A percentile compares a stretch with the other conserved stretches of the same genome.
phyloP scores from a whole-genome alignment of 768 basidiomycete genomes.

The Suillus sp. region DNA sequence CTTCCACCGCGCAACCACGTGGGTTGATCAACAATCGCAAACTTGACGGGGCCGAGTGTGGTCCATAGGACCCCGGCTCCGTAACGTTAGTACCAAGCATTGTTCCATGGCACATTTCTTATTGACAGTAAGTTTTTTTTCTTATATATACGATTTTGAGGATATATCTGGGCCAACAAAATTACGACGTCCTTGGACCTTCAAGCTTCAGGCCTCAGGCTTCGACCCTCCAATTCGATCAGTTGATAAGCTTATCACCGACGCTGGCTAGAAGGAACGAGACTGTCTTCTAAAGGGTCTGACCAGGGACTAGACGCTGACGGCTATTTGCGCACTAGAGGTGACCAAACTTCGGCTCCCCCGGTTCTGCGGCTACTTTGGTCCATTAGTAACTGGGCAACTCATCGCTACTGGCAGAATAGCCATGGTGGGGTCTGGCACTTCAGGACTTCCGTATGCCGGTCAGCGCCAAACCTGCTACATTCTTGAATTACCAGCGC shows the following conservation, averaged over 20 bases:
- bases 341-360: not conserved
- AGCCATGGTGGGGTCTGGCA: not conserved
- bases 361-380: not conserved
- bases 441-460: not conserved
- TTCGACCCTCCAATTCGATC: not conserved
- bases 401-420: not conserved
- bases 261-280: not conserved
- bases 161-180: not conserved
- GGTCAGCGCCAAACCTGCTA: not conserved
- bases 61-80: not conserved
- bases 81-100: not conserved
- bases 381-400: not conserved
- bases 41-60: not conserved
- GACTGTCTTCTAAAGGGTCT: not conserved
- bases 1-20: not conserved
- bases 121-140: not conserved
- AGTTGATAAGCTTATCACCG: not conserved
- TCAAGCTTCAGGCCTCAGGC: too few species aligned
- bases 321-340: not conserved
- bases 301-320: not conserved
- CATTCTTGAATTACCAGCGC: not conserved
- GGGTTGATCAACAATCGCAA: constrained; percentile 3
- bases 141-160: not conserved
- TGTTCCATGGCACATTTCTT: not conserved
- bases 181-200: not conserved